Conservation (phyloP, 2,329 filamentous ascomycete genomes). For the Aspergillus glaucus region DNA sequence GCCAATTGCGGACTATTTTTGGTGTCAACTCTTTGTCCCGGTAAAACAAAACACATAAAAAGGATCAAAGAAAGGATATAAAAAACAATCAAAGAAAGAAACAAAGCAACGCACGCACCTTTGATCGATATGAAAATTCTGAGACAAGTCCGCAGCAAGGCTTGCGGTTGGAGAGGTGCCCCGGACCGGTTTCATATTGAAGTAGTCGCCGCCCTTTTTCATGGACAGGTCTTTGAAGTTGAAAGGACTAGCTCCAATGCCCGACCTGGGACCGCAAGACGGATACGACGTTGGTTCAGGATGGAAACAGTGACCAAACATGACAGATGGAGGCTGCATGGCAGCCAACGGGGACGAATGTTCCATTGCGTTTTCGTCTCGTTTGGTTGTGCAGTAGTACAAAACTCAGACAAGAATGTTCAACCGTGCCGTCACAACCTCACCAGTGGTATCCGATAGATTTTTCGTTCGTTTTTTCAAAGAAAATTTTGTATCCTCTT, state of each 20-base stretch:
- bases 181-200: conserved; percentile 67
- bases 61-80: conserved; percentile 1
- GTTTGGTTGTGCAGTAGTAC: conserved; percentile 6
- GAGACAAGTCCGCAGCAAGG: conserved; percentile 86
- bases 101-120: conserved; percentile 57
- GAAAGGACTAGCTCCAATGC: conserved; percentile 59
- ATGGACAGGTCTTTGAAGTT: conserved; percentile 70
- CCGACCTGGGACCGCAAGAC: conserved; percentile 47
- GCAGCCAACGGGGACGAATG: conserved; percentile 90
- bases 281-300: conserved; percentile 50
- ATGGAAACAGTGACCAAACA: conserved; percentile 57
- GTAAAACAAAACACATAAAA: conserved; percentile 3
- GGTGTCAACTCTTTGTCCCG: conserved; percentile 34
- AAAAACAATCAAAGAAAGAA: conserved; percentile 16
- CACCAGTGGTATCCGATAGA: too few species aligned
- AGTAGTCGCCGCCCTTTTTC: conserved; percentile 72
- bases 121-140: conserved; percentile 93
- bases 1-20: conserved; percentile 66
- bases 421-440: background rate
- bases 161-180: conserved; percentile 88
- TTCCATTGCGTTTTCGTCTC: conserved; percentile 57
- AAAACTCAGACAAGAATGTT: background rate
- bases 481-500: too few species aligned
- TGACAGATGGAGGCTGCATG: conserved; percentile 68
- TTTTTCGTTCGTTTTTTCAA: too few species aligned